Conservation (phyloP, 495 filamentous ascomycete genomes). For the Pseudoneurospora amorphoporcata region DNA sequence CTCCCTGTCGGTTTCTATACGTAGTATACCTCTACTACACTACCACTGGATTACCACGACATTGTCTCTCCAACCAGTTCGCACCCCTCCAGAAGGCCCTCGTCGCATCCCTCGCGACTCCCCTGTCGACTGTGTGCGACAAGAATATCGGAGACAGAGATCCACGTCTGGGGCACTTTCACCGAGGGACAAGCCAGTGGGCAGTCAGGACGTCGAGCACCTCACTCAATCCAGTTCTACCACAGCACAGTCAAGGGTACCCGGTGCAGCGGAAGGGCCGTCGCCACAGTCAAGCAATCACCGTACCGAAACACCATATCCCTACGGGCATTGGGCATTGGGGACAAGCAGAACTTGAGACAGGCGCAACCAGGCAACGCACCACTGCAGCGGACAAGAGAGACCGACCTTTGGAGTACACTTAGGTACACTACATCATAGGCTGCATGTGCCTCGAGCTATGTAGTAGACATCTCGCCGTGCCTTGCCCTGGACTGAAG, state of each 20-base stretch:
- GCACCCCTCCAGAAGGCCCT: not conserved
- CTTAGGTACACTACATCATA: not conserved
- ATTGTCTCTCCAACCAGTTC: not conserved
- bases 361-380: not conserved
- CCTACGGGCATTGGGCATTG: not conserved
- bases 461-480: not conserved
- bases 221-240: not conserved
- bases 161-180: not conserved
- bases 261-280: not conserved
- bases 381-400: not conserved
- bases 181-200: not conserved
- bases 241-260: not conserved
- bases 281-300: not conserved
- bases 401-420: not conserved
- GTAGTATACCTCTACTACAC: not conserved
- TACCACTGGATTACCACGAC: not conserved
- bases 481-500: not conserved
- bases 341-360: not conserved
- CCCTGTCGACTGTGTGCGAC: not conserved
- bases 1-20: not conserved
- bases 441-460: not conserved
- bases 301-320: not conserved
- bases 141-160: not conserved
- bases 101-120: not conserved
- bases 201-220: not conserved